Conservation (phyloP, 768 basidiomycete species). For the Amanita polypyramis region DNA sequence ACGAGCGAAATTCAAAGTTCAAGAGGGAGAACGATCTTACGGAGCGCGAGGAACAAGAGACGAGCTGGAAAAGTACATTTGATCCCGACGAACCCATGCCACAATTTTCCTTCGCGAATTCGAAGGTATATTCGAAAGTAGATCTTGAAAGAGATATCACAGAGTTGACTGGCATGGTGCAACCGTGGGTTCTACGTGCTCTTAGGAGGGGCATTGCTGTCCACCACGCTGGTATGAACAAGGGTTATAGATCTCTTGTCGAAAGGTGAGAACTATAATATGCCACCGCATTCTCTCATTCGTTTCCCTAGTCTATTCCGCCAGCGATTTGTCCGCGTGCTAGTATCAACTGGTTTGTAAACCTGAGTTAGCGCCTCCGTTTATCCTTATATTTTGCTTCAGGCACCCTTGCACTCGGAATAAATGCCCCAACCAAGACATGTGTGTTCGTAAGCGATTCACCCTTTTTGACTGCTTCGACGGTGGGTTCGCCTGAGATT, state of each 20-base stretch:
- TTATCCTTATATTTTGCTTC: not conserved
- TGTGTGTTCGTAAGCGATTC: conserved; percentile 57
- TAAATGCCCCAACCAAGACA: conserved; percentile 65
- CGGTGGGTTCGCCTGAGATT: conserved; percentile 24
- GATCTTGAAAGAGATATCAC: conserved; percentile 40
- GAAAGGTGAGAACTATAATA: conserved; percentile 33
- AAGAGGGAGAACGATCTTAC: conserved; percentile 21
- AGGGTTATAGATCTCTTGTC: conserved; percentile 22
- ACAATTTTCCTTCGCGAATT: conserved; percentile 51
- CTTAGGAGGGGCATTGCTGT: conserved; percentile 54
- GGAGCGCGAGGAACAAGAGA: conserved; percentile 6
- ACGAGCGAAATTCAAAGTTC: conserved; percentile 26
- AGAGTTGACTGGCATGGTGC: conserved; percentile 23
- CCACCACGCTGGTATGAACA: conserved; percentile 65
- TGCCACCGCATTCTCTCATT: conserved; percentile 21
- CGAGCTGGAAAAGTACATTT: conserved; percentile 43
- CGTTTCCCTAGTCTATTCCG: conserved; percentile 40
- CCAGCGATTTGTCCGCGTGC: conserved; percentile 48
- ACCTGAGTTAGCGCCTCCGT: too few species aligned
- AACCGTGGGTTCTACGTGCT: conserved; percentile 33
- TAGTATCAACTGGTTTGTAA: conserved; percentile 50
- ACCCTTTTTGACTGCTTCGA: conserved; percentile 47
- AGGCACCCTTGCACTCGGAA: conserved; percentile 66
- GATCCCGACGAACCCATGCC: conserved; percentile 45
- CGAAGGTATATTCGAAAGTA: conserved; percentile 29